These are phyloP conservation scores for Vigna trinervia DNA, from an alignment of 306 rosid species.

Conservation along the genomic window DNA sequence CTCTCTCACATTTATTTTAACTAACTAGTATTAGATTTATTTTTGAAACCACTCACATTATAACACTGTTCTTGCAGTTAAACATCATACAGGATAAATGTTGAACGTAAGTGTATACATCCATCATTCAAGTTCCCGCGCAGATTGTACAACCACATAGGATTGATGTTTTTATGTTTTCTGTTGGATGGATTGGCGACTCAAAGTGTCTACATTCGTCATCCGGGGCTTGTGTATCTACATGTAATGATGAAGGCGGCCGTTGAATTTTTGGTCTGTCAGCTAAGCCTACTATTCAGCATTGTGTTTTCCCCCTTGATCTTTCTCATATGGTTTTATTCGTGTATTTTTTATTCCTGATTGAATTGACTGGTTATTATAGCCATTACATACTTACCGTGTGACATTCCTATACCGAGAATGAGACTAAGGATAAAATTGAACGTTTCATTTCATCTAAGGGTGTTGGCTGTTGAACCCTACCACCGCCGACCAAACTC, in stretches of 20 bases:
- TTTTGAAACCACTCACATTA: neutral
- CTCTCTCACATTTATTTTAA: neutral
- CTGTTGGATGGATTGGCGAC: constrained; percentile 18
- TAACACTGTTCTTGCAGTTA: constrained; percentile 2
- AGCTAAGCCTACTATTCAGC: neutral
- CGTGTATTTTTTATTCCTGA: neutral
- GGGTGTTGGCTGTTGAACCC: neutral
- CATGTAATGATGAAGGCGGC: neutral
- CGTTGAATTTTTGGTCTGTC: neutral
- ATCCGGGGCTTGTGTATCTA: constrained; percentile 6
- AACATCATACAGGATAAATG: constrained; percentile 1
- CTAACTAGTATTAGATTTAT: neutral
- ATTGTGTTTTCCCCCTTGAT: neutral
- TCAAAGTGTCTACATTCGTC: neutral
- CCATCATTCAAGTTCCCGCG: neutral
- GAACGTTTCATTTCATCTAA: neutral
- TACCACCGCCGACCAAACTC: neutral
- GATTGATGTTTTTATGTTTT: neutral
- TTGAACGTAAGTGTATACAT: neutral
- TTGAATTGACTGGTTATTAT: constrained; percentile 1
- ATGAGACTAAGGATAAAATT: too few species aligned
- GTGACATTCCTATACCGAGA: neutral
- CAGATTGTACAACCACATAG: neutral
- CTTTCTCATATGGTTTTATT: constrained; percentile 2
- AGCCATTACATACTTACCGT: neutral